These are phyloP conservation scores for Zymoseptoria ardabiliae DNA, from an alignment of 2,329 filamentous ascomycete species.

Conservation along the genomic window DNA sequence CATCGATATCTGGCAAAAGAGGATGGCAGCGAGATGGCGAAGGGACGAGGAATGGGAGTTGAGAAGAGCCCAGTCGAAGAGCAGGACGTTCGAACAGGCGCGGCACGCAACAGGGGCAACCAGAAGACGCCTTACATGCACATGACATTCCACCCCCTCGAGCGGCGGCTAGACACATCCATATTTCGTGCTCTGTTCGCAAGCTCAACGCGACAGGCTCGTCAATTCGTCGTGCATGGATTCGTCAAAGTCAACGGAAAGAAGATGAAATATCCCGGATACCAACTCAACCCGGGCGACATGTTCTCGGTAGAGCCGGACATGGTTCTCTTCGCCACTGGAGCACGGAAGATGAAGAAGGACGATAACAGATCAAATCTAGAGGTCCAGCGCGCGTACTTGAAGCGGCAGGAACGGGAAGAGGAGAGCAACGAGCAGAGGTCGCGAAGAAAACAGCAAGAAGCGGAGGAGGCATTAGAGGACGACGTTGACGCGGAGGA, in stretches of 20 bases:
- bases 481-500: constrained; percentile 17
- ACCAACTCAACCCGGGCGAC: constrained; percentile 91
- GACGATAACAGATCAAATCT: constrained; percentile 21
- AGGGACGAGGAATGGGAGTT: constrained; percentile 72
- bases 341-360: constrained; percentile 45
- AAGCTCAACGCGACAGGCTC: constrained; percentile 83
- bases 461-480: constrained; percentile 18
- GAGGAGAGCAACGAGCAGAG: constrained; percentile 8
- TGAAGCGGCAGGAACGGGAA: constrained; percentile 18
- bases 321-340: constrained; percentile 80
- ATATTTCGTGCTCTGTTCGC: constrained; percentile 91
- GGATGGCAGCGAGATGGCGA: constrained; percentile 77
- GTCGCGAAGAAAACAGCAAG: constrained; percentile 13
- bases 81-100: constrained; percentile 13
- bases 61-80: constrained; percentile 26
- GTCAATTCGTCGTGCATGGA: constrained; percentile 90
- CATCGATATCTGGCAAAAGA: constrained; percentile 67
- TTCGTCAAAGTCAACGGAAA: constrained; percentile 94
- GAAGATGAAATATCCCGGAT: constrained; percentile 90
- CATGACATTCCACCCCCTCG: constrained; percentile 88
- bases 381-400: constrained; percentile 11
- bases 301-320: constrained; percentile 95
- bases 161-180: constrained; percentile 87
- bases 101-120: constrained; percentile 4
- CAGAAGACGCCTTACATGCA: constrained; percentile 80